Conservation (phyloP, 1,284 basidiomycete species). For the Pseudozyma flocculosa region DNA sequence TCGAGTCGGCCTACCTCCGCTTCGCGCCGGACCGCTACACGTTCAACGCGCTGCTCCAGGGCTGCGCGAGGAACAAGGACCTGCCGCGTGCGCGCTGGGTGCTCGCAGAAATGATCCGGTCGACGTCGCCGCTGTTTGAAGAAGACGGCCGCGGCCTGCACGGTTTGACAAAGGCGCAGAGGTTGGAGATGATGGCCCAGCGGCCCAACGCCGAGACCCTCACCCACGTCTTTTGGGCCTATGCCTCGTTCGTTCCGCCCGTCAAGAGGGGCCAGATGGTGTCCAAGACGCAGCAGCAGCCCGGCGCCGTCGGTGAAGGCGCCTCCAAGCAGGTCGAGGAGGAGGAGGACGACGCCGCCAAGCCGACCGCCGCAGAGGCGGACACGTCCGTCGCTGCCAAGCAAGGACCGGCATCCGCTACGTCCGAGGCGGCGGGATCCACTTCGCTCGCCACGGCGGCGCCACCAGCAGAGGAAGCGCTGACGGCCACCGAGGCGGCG, state of each 20-base stretch:
- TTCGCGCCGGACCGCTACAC: slow-evolving; percentile 71
- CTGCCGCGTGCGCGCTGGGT: slow-evolving; percentile 83
- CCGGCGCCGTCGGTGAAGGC: not conserved
- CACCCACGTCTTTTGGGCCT: slow-evolving; percentile 82
- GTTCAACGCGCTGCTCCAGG: slow-evolving; percentile 81
- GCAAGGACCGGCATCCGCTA: too few relatives aligned
- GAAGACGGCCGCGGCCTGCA: slow-evolving; percentile 8
- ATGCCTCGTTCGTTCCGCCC: slow-evolving; percentile 72
- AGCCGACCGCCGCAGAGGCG: not conserved
- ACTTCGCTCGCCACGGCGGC: not conserved
- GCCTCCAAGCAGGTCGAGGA: slow-evolving; percentile 4
- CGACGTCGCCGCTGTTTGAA: slow-evolving; percentile 34
- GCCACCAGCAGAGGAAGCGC: not conserved
- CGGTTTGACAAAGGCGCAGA: slow-evolving; percentile 23
- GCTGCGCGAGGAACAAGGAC: slow-evolving; percentile 82
- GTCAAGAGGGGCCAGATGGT: slow-evolving; percentile 30
- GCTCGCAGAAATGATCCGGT: slow-evolving; percentile 76
- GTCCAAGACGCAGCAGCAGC: not conserved
- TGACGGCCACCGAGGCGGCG: slow-evolving; percentile 59
- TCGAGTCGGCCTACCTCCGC: slow-evolving; percentile 7
- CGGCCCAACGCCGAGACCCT: slow-evolving; percentile 73
- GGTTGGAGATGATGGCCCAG: slow-evolving; percentile 32
- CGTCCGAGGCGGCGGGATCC: too few relatives aligned
- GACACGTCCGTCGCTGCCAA: too few relatives aligned
- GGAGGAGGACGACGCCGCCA: slow-evolving; percentile 3